These are phyloP conservation scores for Tephrocybe rancida DNA, from an alignment of 768 basidiomycete genomes.

Conservation along the genomic window DNA sequence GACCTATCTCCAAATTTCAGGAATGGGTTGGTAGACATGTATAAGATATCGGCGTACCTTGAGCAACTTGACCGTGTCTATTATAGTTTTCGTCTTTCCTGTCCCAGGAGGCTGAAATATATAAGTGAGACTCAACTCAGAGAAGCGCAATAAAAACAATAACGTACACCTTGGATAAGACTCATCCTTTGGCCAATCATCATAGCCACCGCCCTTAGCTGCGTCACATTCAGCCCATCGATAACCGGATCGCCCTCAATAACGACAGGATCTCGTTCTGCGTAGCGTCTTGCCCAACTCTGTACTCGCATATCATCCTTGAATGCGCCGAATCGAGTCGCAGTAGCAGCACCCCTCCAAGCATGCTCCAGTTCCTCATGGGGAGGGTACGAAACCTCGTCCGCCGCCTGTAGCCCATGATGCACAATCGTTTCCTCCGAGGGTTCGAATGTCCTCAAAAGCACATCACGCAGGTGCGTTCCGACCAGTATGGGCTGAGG, in stretches of 20 bases:
- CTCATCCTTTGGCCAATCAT: constrained; percentile 83
- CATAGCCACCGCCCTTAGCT: constrained; percentile 79
- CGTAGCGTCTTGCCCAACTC: constrained; percentile 81
- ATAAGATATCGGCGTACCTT: constrained; percentile 47
- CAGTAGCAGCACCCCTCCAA: constrained; percentile 8
- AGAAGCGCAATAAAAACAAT: background rate
- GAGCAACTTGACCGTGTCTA: constrained; percentile 79
- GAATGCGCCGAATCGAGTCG: constrained; percentile 51
- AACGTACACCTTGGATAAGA: constrained; percentile 83
- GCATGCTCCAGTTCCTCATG: constrained; percentile 40
- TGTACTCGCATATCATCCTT: constrained; percentile 73
- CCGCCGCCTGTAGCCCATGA: constrained; percentile 37
- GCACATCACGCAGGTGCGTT: constrained; percentile 69
- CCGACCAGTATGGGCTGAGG: constrained; percentile 65
- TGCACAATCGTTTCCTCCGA: constrained; percentile 31
- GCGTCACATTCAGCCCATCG: constrained; percentile 67
- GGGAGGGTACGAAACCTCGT: constrained; percentile 38
- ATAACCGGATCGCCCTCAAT: constrained; percentile 82
- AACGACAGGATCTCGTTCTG: constrained; percentile 53
- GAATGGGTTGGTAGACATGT: background rate
- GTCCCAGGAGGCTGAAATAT: constrained; percentile 78
- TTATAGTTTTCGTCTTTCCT: constrained; percentile 91
- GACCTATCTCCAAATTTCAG: constrained; percentile 36
- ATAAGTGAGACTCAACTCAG: constrained; percentile 1
- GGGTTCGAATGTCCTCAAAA: constrained; percentile 60